Percentiles rank a stretch among this genome's conserved stretches.
These are phyloP conservation scores for Ceriops tagal DNA, from an alignment of 345 rosid species.

Conservation along the genomic window DNA sequence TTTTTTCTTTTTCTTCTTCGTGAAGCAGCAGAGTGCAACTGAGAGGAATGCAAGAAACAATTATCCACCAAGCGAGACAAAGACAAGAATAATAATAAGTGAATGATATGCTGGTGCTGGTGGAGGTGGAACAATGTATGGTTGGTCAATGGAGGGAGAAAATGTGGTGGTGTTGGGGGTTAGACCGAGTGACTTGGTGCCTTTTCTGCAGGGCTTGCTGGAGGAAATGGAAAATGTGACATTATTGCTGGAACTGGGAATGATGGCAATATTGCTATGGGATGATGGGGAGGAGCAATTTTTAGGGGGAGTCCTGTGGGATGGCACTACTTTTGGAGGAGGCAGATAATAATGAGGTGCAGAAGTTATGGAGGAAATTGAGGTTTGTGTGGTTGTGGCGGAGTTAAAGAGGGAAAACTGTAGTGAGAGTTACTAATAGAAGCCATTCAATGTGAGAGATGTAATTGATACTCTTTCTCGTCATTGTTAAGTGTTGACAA, in stretches of 20 bases:
- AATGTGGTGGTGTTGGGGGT: slow-evolving; percentile 40
- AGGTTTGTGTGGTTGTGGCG: slow-evolving; percentile 29
- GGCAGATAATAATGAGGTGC: slow-evolving; percentile 3
- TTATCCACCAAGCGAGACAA: slow-evolving; percentile 58
- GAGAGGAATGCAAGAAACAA: slow-evolving; percentile 60
- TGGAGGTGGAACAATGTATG: slow-evolving; percentile 46
- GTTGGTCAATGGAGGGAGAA: slow-evolving; percentile 36
- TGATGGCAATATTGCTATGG: slow-evolving; percentile 6
- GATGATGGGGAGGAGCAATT: slow-evolving; percentile 13
- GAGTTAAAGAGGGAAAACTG: slow-evolving; percentile 23
- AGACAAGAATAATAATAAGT: slow-evolving; percentile 45
- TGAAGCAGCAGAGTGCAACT: slow-evolving; percentile 52
- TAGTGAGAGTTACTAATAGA: slow-evolving; percentile 7
- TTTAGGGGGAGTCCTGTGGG: slow-evolving; percentile 16
- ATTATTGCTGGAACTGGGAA: background rate
- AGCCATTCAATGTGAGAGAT: slow-evolving; percentile 23
- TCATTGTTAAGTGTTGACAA: background rate
- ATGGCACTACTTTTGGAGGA: slow-evolving; percentile 12
- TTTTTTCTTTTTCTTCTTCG: slow-evolving; percentile 43
- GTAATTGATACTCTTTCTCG: slow-evolving; percentile 7
- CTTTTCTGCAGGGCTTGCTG: background rate
- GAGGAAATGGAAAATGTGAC: too few relatives aligned
- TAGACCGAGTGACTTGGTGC: slow-evolving; percentile 29
- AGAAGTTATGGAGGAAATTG: background rate
- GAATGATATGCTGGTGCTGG: slow-evolving; percentile 51